Evolutionary conservation across 306 rosid species (phyloP), one percentile per base, ranked within the genome.

Genomic region (Coriaria nepalensis): DNA sequence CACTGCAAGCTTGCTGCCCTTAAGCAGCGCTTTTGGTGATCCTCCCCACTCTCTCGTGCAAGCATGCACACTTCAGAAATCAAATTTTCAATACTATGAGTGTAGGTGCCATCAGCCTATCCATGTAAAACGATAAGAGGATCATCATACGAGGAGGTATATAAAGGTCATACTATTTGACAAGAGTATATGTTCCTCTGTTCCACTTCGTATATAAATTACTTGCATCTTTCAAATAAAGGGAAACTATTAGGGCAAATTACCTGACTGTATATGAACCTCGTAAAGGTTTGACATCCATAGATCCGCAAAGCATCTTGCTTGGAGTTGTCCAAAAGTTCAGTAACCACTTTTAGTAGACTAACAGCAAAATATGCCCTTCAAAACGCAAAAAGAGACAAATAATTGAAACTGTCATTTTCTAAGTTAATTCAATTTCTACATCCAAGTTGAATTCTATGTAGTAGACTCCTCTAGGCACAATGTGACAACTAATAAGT

Each of bases 1-100:
- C 98, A 92, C 59, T 92, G 98, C 82, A 92, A 77, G 68, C 96
- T 79, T 53, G 93, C 76, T 33, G 96, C 96, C 68, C 87, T 79
- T 79, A 92, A 65, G 69, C 76, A 64, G 61, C 49, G 47, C 52
- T 59, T 79, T 67, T 75, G 75, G 10, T 14, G 62, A 9, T 78
- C 74, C 39, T 79, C 94, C 47, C 85, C 86, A 8, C 48, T 67
- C 62, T 73, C 93, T 43, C 50, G 57, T 37, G 83, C 78, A 60
- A 85, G 75, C 65, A 47, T 50, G 53, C 93, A 85, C 49, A 85
- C 87, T 82, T 79, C 79, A 42, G 20, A 71, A 43, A 79, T 92
- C 68, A 92, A 68, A 68, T 65, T 82, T 71, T 85, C 96, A 36
- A 85, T 76, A 75, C 58, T 79, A 64, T 79, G 93, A 13, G 82